Evolutionary conservation across 2,329 filamentous ascomycete genomes (phyloP), one percentile per base, ranked within the genome.

Genomic region (Colletotrichum endophyticum): DNA sequence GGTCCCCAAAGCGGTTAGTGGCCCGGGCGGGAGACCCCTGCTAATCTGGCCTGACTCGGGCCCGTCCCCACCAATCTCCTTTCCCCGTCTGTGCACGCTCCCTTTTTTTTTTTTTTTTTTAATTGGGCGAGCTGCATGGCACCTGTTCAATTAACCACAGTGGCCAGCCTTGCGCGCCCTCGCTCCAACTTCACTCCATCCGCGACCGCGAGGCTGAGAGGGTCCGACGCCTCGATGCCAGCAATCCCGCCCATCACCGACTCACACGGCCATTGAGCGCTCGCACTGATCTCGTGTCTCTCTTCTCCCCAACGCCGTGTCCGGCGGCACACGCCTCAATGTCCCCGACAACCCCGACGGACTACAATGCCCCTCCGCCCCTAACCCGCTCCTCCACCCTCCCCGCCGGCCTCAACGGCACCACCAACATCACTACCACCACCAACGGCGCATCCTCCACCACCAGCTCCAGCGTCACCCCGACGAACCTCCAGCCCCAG

Each of bases 341-440:
- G 68, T 77, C 68, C 36, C 70, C 70, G 61, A 79, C 64, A 56
- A 79, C 68, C 16, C 76, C 75, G 56, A 79, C 73, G 30, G 70
- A 76, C 63, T 77, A 75, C 69, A 70, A 62, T 57, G 34, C 70
- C 56, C 78, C 78, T 53, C 77, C 74, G 57, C 79, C 81, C 32
- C 80, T 88, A 53, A 82, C 83, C 66, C 86, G 87, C 76, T 83
- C 87, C 19, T 83, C 86, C 32, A 88, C 87, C 34, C 81, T 84
- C 7, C 87, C 87, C 15, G 78, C 81, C 59, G 82, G 83, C 49
- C 79, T 82, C 66, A 76, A 66, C 56, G 64, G 53, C 61, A 82
- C 83, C 53, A 79, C 82, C 72, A 76, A 59, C 53, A 53, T 49
- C 34, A 70, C 79, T 68, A 28, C 82, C 82, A 25, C 82, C 85